These are phyloP conservation scores for Chenopodium berlandieri DNA, from an alignment of 148 eudicot genomes.

Conservation along the genomic window DNA sequence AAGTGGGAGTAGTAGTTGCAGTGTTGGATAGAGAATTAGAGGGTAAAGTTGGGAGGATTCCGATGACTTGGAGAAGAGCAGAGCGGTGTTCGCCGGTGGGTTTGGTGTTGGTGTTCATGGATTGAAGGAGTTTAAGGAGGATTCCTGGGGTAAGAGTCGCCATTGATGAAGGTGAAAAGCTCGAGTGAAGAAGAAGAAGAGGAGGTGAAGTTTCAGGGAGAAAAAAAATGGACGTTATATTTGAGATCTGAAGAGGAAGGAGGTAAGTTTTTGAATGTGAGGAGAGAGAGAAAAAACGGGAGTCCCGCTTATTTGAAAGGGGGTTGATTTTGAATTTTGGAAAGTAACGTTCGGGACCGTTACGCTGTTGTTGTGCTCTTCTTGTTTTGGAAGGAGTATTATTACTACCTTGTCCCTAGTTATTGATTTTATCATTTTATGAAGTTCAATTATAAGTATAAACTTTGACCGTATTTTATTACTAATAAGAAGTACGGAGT, in stretches of 20 bases:
- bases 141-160: slow-evolving; percentile 86
- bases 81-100: slow-evolving; percentile 91
- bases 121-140: slow-evolving; percentile 84
- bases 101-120: slow-evolving; percentile 59
- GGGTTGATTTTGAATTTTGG: neutral
- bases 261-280: slow-evolving; percentile 29
- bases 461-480: too few species aligned
- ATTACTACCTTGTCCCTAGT: too few species aligned
- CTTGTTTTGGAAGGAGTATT: too few species aligned
- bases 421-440: too few species aligned
- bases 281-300: slow-evolving; percentile 11
- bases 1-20: slow-evolving; percentile 20
- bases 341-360: slow-evolving; percentile 7
- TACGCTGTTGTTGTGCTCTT: neutral
- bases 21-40: slow-evolving; percentile 33
- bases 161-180: slow-evolving; percentile 36
- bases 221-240: slow-evolving; percentile 22
- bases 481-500: too few species aligned
- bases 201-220: neutral
- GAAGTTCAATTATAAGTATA: too few species aligned
- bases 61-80: slow-evolving; percentile 81
- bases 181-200: neutral
- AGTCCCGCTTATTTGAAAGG: neutral
- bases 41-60: slow-evolving; percentile 68
- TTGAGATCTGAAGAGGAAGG: slow-evolving; percentile 19